Evolutionary conservation across 2,329 filamentous ascomycete genomes (phyloP), one percentile per base, ranked within the genome.

Genomic region (Lomentospora prolificans): DNA sequence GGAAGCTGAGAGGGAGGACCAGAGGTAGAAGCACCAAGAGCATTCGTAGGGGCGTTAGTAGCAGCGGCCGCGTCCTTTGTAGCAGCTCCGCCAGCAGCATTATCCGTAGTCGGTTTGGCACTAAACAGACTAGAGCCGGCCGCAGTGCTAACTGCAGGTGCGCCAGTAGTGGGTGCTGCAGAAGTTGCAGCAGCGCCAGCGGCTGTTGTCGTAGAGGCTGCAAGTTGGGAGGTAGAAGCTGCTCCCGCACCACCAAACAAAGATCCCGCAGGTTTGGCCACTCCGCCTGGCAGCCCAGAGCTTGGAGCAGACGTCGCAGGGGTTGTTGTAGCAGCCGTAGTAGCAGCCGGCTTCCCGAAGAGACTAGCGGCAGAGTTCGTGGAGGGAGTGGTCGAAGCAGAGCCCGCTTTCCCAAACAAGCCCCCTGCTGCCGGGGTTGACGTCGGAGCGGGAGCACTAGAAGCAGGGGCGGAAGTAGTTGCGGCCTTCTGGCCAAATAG

Each of bases 1-100:
- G 92, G 94, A 64, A 95, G 84, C 57, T 90, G 86, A 14, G 94
- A 92, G 2, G 85, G 76, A 1, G 91, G 90, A 0, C 91, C 91
- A 31, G 82, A 77, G 3, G 89, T 95, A 1, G 90, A 95, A 27
- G 85, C 82, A 17, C 82, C 84, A 51, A 92, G 72, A 27, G 66
- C 61, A 50, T 67, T 75, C 24, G 70, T 61, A 9, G 66, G 64
- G 19, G 64, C 62, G 36, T 58, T 67, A 14, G 52, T 25, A 48
- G 52, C 14, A 60, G 60, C 55, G 73, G 68, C 4, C 64, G 53
- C 27, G 66, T 60, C 9, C 58, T 62, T 5, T n/a, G 70, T 56
- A 2, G 67, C 62, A 36, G 67, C 52, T 24, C 65, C 58, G 9
- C 64, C 57, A n/a, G 65, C 61, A n/a, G 66, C 60, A 33, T 69